phyloP scores from a whole-genome alignment of 805 yeast species.

The Wickerhamomyces tratensis region DNA sequence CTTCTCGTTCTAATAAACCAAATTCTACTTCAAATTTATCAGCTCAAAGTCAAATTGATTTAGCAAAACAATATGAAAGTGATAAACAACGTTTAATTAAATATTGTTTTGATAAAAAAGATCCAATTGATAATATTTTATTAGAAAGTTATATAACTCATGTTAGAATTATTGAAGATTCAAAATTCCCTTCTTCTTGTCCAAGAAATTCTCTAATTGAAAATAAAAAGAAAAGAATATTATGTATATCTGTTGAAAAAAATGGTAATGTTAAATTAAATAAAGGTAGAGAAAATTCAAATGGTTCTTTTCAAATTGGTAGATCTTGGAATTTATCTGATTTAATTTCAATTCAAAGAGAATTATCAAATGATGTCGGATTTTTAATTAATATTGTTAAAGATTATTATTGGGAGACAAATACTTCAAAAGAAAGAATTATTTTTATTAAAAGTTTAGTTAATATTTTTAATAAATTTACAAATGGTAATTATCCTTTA shows the following conservation, averaged over 20 bases:
- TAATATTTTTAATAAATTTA: conserved; percentile 43
- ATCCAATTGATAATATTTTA: conserved; percentile 27
- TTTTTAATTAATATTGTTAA: conserved; percentile 57
- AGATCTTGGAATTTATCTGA: conserved; percentile 86
- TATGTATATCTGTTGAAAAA: conserved; percentile 47
- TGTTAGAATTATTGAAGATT: conserved; percentile 64
- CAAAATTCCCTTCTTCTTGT: conserved; percentile 54
- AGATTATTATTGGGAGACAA: conserved; percentile 76
- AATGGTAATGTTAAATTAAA: conserved; percentile 67
- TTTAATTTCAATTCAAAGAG: conserved; percentile 46
- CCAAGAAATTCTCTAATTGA: conserved; percentile 38
- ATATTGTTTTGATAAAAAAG: conserved; percentile 39
- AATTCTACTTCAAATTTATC: too few relatives aligned
- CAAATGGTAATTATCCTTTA: conserved; percentile 44
- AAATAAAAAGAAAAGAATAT: conserved; percentile 51
- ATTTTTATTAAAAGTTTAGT: conserved; percentile 46
- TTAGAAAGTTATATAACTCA: conserved; percentile 66
- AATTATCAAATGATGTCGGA: conserved; percentile 42
- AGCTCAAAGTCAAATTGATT: not conserved
- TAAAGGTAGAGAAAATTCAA: conserved; percentile 75
- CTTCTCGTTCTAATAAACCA: too few relatives aligned
- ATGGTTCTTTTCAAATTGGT: conserved; percentile 78
- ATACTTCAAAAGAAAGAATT: conserved; percentile 44
- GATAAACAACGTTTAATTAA: conserved; percentile 40
- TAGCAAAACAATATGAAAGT: conserved; percentile 49